Base-by-base conservation (phyloP, 1,284 basidiomycete species). In the Mycena citricolor region DNA sequence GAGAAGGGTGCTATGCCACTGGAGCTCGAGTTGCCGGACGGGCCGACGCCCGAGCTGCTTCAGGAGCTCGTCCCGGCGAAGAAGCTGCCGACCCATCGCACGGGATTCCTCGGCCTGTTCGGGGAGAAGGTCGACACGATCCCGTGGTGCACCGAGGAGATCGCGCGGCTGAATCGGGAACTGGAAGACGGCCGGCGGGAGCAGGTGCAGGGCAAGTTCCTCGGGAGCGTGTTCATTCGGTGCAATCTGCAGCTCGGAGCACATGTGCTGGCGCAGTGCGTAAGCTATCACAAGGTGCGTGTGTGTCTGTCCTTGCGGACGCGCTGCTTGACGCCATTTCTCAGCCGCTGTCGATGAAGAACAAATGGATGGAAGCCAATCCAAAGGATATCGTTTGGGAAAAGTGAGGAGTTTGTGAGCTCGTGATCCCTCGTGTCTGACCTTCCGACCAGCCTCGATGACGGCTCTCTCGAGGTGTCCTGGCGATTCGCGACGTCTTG, bases 221-320 rank as follows among this genome's bases (percentile, higher is more conserved):
- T 81, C 35, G 81, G 81, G 14, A 79, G 77, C 43, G 81, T 77
- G 0, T 92, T 92, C 64, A 81, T 92, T 51, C 77, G 85, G 39
- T 91, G 89, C 69, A 82, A 88, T 61, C 73, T 83, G 41, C 88
- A 90, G 62, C 79, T 88, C 53, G 87, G 83, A 8, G 84, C 84
- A 2, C 83, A 86, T 61, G 78, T 87, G 52, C 76, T 86, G 16
- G 74, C 73, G 2, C 80, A 83, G 57, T 78, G 75, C 49, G 61
- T 83, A 32, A 71, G 74, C 32, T 75, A 82, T 57, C 77, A 82
- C 54, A 66, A 77, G 58, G 71, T 72, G 49, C 37, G 61, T 52
- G 19, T 52, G 35, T 16, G 36, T 12, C 21, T 26, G 28, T 41
- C n/a, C n/a, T 25, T 20, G 17, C 4, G 29, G 22, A 20, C 23